Evolutionary conservation across 2,329 filamentous ascomycete species (phyloP).

Genomic region (Epichloe amarillans): DNA sequence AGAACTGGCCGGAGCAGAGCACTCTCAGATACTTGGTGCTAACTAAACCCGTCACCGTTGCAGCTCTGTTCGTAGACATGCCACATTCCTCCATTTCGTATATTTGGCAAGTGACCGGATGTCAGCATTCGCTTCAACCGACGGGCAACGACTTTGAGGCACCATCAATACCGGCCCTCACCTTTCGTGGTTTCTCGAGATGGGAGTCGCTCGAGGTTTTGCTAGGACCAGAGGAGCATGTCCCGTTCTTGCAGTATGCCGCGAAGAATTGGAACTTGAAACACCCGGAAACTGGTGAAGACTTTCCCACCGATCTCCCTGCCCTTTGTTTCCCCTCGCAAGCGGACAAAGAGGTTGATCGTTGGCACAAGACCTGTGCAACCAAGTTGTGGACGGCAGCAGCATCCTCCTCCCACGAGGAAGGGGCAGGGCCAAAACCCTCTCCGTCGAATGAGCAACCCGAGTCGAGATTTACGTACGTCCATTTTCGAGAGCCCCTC

Average conservation of each 20-base stretch:
- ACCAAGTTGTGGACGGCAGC: slow-evolving; percentile 54
- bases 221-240: slow-evolving; percentile 77
- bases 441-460: slow-evolving; percentile 16
- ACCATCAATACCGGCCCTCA: slow-evolving; percentile 72
- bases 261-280: slow-evolving; percentile 64
- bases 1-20: background rate
- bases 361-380: slow-evolving; percentile 73
- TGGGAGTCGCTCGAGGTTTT: slow-evolving; percentile 91
- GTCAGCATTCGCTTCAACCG: slow-evolving; percentile 75
- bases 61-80: slow-evolving; percentile 64
- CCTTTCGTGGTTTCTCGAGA: slow-evolving; percentile 70
- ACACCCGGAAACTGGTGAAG: slow-evolving; percentile 58
- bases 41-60: background rate
- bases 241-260: slow-evolving; percentile 68
- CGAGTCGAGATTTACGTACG: slow-evolving; percentile 25
- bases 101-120: slow-evolving; percentile 85
- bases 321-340: slow-evolving; percentile 52
- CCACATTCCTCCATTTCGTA: slow-evolving; percentile 67
- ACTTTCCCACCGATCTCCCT: slow-evolving; percentile 49
- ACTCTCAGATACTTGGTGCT: background rate
- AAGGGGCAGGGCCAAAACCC: slow-evolving; percentile 7
- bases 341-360: slow-evolving; percentile 67
- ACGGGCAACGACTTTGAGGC: slow-evolving; percentile 57
- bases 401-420: slow-evolving; percentile 12
- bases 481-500: slow-evolving; percentile 20